A percentile compares a stretch with the other conserved stretches of the same genome.
Conservation (phyloP, 768 basidiomycete species). For the Boletus patriciae region DNA sequence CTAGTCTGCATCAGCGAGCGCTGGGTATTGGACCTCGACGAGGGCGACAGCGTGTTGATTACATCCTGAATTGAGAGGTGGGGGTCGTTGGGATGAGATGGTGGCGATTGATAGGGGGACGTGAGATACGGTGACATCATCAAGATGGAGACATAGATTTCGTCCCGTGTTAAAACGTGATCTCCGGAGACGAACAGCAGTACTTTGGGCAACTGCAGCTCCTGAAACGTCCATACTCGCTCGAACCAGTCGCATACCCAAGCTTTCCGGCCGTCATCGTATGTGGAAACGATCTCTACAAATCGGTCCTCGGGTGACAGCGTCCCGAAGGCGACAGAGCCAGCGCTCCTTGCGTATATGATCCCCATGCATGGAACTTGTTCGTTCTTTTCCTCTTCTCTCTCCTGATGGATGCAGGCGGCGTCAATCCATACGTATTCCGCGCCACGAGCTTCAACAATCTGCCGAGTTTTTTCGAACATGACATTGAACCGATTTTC, state of each 20-base stretch:
- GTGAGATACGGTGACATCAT: slow-evolving; percentile 15
- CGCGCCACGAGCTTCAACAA: background rate
- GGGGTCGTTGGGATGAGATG: background rate
- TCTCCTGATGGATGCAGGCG: slow-evolving; percentile 5
- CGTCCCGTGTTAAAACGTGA: slow-evolving; percentile 1
- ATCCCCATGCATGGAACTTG: slow-evolving; percentile 8
- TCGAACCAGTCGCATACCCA: slow-evolving; percentile 17
- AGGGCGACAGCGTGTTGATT: slow-evolving; percentile 10
- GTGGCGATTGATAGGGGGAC: background rate
- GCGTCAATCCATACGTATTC: slow-evolving; percentile 14
- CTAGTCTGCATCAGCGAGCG: slow-evolving; percentile 12
- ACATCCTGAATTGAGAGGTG: slow-evolving; percentile 7
- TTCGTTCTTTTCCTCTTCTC: background rate
- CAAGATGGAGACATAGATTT: slow-evolving; percentile 8
- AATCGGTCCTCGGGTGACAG: background rate
- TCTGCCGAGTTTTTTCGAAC: background rate
- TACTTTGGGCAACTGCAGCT: slow-evolving; percentile 7
- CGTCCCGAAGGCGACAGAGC: slow-evolving; percentile 10
- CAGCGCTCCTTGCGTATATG: slow-evolving; percentile 10
- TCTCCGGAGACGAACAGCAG: slow-evolving; percentile 13
- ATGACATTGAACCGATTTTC: slow-evolving; percentile 2
- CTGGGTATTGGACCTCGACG: slow-evolving; percentile 2
- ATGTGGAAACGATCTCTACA: background rate
- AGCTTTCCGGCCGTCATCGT: slow-evolving; percentile 7
- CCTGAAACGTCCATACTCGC: slow-evolving; percentile 17